A percentile compares a stretch with the other conserved stretches of the same genome.
These are phyloP conservation scores for Pseudocercospora macadamiae DNA, from an alignment of 2,329 filamentous ascomycete species.

Conservation along the genomic window DNA sequence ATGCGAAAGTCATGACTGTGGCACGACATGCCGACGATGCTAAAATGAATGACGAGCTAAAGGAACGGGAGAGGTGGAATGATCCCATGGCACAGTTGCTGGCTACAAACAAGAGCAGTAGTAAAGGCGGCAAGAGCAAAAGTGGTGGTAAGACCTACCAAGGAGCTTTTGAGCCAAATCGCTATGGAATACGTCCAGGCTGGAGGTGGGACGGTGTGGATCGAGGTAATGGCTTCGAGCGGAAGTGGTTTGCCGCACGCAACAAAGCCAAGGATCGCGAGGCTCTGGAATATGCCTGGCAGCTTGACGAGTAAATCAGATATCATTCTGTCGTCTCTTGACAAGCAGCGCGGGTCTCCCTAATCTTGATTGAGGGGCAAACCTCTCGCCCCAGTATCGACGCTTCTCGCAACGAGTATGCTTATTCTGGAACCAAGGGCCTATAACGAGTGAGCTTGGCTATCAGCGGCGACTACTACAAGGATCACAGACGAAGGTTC, in stretches of 20 bases:
- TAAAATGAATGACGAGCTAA: conserved; percentile 82
- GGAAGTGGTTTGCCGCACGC: conserved; percentile 84
- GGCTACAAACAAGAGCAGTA: conserved; percentile 54
- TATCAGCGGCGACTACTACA: too few relatives aligned
- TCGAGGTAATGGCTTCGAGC: conserved; percentile 89
- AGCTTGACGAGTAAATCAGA: conserved; percentile 80
- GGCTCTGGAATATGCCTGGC: conserved; percentile 87
- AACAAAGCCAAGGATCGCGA: conserved; percentile 75
- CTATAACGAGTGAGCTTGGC: too few relatives aligned
- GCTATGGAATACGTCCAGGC: conserved; percentile 89
- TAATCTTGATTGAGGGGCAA: too few relatives aligned
- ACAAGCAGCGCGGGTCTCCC: neutral
- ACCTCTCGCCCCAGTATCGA: too few relatives aligned
- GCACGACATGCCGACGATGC: conserved; percentile 82
- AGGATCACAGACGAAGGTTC: too few relatives aligned
- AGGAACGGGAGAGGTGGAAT: conserved; percentile 79
- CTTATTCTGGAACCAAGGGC: too few relatives aligned
- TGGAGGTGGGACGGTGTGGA: conserved; percentile 98
- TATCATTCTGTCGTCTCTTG: neutral
- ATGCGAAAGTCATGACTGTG: conserved; percentile 80
- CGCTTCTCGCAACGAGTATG: too few relatives aligned
- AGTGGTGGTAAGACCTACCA: conserved; percentile 63
- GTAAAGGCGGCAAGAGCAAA: conserved; percentile 61
- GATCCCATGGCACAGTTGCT: conserved; percentile 88
- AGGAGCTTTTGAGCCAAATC: conserved; percentile 82